These are phyloP conservation scores for Coemansia sp. DNA, from an alignment of 192 early-diverging fungal species.

Conservation along the genomic window DNA sequence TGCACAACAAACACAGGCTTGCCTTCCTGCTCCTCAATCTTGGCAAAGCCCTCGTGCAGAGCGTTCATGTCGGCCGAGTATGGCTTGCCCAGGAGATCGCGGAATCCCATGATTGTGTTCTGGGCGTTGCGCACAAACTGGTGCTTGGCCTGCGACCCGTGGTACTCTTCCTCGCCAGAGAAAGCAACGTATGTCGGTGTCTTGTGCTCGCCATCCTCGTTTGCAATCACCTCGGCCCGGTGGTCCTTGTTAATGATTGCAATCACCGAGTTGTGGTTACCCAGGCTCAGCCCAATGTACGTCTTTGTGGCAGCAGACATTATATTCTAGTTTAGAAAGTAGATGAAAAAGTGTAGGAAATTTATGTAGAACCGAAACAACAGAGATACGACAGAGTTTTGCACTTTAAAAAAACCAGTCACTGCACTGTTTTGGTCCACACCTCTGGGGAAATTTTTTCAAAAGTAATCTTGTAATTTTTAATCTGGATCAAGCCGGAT, in stretches of 20 bases:
- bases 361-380: constrained; percentile 1
- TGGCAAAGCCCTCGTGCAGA: constrained; percentile 51
- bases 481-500: too few relatives aligned
- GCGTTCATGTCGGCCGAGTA: constrained; percentile 34
- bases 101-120: constrained; percentile 89
- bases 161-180: constrained; percentile 85
- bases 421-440: not conserved
- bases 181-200: constrained; percentile 94
- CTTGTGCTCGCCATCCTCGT: constrained; percentile 97
- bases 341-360: not conserved
- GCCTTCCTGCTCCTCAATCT: constrained; percentile 58
- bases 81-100: constrained; percentile 69
- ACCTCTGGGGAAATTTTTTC: too few relatives aligned
- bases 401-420: not conserved
- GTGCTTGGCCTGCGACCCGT: constrained; percentile 70
- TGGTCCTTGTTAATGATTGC: constrained; percentile 76
- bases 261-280: constrained; percentile 81
- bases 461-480: too few relatives aligned
- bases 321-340: not conserved
- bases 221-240: constrained; percentile 85
- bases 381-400: not conserved
- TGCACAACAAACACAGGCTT: constrained; percentile 62
- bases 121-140: constrained; percentile 85
- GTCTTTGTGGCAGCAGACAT: constrained; percentile 37
- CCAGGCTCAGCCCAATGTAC: constrained; percentile 81